These are phyloP conservation scores for Knoxdaviesia capensis DNA, from an alignment of 2,329 filamentous ascomycete species.

Conservation along the genomic window DNA sequence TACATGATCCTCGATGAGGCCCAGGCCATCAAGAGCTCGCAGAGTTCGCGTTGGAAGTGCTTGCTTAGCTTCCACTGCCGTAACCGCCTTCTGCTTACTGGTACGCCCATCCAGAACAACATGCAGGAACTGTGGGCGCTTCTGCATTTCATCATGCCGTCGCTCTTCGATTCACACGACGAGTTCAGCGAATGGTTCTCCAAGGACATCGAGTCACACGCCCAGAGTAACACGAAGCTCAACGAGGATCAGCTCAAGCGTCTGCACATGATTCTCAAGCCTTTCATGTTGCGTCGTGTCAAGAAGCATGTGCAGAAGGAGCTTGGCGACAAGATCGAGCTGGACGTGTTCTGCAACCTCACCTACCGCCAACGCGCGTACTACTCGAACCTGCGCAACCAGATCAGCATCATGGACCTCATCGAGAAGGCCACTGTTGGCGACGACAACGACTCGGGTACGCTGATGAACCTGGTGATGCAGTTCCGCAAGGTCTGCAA, in stretches of 20 bases:
- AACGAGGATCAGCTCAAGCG: conserved; percentile 96
- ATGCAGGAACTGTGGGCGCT: conserved; percentile 99
- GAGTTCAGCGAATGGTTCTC: conserved; percentile 91
- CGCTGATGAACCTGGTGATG: conserved; percentile 98
- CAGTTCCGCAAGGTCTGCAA: conserved; percentile 99
- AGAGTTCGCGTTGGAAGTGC: conserved; percentile 93
- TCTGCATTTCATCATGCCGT: conserved; percentile 99
- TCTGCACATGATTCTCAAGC: conserved; percentile 96
- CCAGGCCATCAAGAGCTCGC: conserved; percentile 95
- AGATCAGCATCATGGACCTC: conserved; percentile 96
- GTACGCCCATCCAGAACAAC: conserved; percentile 98
- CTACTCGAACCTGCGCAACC: conserved; percentile 81
- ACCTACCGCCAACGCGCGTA: conserved; percentile 91
- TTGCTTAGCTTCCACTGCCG: conserved; percentile 86
- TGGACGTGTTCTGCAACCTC: conserved; percentile 89
- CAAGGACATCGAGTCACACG: conserved; percentile 93
- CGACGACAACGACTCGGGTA: conserved; percentile 86
- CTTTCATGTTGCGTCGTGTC: conserved; percentile 97
- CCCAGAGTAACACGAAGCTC: conserved; percentile 96
- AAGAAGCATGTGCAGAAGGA: conserved; percentile 99
- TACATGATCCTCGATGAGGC: conserved; percentile 99
- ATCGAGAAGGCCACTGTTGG: conserved; percentile 93
- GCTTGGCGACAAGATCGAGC: conserved; percentile 93
- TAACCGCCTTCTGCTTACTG: conserved; percentile 80
- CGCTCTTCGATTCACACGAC: conserved; percentile 82